Base-by-base conservation (phyloP, 768 basidiomycete species). In the Lepiota venenata region DNA sequence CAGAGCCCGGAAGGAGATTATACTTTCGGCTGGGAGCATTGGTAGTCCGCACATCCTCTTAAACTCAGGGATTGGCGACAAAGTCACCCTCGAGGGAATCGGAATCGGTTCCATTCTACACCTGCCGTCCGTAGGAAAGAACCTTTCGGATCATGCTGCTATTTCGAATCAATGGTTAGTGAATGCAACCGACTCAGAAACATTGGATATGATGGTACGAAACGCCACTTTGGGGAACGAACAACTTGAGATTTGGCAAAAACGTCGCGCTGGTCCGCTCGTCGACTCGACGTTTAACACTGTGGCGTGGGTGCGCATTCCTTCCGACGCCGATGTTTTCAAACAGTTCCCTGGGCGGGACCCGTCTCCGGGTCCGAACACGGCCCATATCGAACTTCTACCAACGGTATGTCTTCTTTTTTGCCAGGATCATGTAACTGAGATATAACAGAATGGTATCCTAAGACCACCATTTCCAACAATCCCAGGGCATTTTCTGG, bases 1-100 rank as follows among this genome's bases (percentile, higher is more conserved):
- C 7, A 44, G 25, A 3, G 71, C 72, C 1, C 57, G 50, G 16
- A 69, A 67, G 45, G 74, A 74, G 50, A 61, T 74, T 27, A 69
- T 75, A 27, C 61, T 76, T 2, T 73, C 72, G 1, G 71, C 67
- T 10, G 75, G 75, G n/a, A 56, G 64, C 1, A 58, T 74, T 36
- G 70, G 69, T 10, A 73, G 71, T 1, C 62, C 72, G 4, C 64
- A 64, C n/a, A 60, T 73, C 16, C 66, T 73, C 15, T 57, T 67
- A 14, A 60, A 66, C n/a, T 69, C 70, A 16, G 72, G 71, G 12
- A 71, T 75, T n/a, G 73, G 72, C 10, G 60, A 67, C 48, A 58
- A 60, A 12, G 44, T 54, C 1, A 54, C 62, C 7, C 64, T 74
- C 8, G 16, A 40, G 5, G 37, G 44, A 10, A 29, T 67, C 14